A percentile compares a stretch with the other conserved stretches of the same genome.
Conservation (phyloP, 139 green algal genomes). For the Chlamydomonas incerta region DNA sequence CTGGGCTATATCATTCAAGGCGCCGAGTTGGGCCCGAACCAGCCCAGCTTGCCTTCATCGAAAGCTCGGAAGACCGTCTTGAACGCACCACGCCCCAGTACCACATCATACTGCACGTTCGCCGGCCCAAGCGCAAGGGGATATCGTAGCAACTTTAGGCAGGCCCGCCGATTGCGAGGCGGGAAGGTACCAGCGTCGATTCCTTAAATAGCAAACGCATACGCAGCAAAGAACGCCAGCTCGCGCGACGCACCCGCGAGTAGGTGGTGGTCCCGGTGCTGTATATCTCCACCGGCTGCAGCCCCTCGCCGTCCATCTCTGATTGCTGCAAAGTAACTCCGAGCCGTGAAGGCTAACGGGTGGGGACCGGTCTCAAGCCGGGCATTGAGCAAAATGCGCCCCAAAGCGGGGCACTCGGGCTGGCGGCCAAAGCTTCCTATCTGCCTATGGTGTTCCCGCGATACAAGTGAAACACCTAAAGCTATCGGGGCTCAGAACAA, state of each 20-base stretch:
- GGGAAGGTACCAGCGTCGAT: too few relatives aligned
- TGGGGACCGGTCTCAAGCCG: background rate
- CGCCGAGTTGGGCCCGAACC: too few relatives aligned
- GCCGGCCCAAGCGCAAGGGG: background rate
- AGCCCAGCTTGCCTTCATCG: conserved; percentile 76
- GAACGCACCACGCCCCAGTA: conserved; percentile 95
- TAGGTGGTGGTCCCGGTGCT: conserved; percentile 25
- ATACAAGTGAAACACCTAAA: too few relatives aligned
- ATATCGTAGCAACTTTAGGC: too few relatives aligned
- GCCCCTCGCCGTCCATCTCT: conserved; percentile 9
- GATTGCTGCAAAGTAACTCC: background rate
- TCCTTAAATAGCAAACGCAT: too few relatives aligned
- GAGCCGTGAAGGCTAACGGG: background rate
- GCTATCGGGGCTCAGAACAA: too few relatives aligned
- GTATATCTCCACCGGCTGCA: conserved; percentile 33
- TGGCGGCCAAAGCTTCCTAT: too few relatives aligned
- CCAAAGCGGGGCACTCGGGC: background rate
- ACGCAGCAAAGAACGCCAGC: too few relatives aligned
- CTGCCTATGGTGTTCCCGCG: too few relatives aligned
- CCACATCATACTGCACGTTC: conserved; percentile 73
- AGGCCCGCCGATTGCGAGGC: too few relatives aligned
- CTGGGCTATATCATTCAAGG: too few relatives aligned
- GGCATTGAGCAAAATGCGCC: background rate
- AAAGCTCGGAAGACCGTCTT: conserved; percentile 99
- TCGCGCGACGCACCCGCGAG: conserved; percentile 2